Conservation (phyloP, 2,329 filamentous ascomycete genomes). For the Fusarium udum region DNA sequence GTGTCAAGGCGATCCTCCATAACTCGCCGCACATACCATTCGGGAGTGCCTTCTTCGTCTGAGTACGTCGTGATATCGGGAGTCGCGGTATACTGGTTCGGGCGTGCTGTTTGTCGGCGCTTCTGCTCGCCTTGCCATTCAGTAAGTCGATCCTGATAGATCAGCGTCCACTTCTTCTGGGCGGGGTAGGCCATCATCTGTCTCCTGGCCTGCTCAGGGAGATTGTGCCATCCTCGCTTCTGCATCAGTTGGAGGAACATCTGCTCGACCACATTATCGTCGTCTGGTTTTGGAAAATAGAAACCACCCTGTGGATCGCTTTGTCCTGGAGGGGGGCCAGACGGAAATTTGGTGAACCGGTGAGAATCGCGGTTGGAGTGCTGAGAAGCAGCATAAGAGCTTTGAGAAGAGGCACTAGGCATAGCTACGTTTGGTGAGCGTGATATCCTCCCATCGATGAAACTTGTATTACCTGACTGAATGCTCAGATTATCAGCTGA, state of each 20-base stretch:
- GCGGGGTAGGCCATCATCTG: constrained; percentile 97
- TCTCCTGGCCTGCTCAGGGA: constrained; percentile 91
- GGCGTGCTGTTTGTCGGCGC: constrained; percentile 77
- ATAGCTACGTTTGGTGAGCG: constrained; percentile 56
- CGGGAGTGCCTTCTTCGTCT: constrained; percentile 94
- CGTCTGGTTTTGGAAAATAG: constrained; percentile 76
- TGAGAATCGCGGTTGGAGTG: constrained; percentile 56
- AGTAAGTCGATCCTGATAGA: constrained; percentile 92
- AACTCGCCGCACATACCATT: constrained; percentile 97
- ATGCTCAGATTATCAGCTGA: constrained; percentile 64
- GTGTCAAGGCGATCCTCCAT: constrained; percentile 94
- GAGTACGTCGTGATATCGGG: constrained; percentile 78
- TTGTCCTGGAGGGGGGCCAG: constrained; percentile 46
- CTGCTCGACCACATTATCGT: constrained; percentile 86
- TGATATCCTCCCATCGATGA: constrained; percentile 50
- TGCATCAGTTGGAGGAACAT: constrained; percentile 96
- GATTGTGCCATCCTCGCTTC: constrained; percentile 95
- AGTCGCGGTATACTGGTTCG: constrained; percentile 75
- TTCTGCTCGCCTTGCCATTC: constrained; percentile 97
- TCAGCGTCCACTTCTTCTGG: constrained; percentile 95
- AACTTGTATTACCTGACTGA: constrained; percentile 64
- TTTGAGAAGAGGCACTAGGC: constrained; percentile 66
- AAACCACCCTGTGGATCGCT: constrained; percentile 59
- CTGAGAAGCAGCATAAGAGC: constrained; percentile 60
- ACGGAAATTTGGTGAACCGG: constrained; percentile 63